Conservation (phyloP, 768 basidiomycete genomes). For the Lactarius tabidus region DNA sequence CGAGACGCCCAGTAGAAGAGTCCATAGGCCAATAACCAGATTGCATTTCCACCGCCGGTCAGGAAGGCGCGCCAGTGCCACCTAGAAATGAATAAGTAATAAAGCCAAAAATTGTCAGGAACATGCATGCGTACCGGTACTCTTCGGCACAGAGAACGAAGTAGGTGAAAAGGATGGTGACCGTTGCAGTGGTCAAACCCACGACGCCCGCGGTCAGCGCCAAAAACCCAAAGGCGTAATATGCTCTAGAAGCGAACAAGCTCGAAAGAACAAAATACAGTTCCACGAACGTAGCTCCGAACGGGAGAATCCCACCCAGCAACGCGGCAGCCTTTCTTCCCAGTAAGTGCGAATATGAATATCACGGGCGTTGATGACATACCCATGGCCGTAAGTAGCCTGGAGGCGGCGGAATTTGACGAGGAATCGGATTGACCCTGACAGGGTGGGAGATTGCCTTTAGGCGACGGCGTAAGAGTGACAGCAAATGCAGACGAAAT, state of each 20-base stretch:
- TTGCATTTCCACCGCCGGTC: conserved; percentile 85
- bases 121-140: conserved; percentile 56
- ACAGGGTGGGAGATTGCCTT: conserved; percentile 79
- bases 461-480: conserved; percentile 14
- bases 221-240: conserved; percentile 96
- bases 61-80: conserved; percentile 98
- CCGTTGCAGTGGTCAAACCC: conserved; percentile 83
- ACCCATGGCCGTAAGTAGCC: conserved; percentile 84
- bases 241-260: conserved; percentile 86
- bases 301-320: conserved; percentile 89
- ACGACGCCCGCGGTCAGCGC: conserved; percentile 83
- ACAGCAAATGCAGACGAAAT: neutral
- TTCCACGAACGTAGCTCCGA: conserved; percentile 94
- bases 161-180: conserved; percentile 85
- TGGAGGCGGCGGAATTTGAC: conserved; percentile 89
- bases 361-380: conserved; percentile 28
- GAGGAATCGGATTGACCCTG: conserved; percentile 86
- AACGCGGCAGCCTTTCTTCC: conserved; percentile 54
- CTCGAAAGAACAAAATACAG: conserved; percentile 89
- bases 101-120: neutral
- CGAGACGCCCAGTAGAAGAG: conserved; percentile 85
- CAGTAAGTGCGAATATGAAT: neutral
- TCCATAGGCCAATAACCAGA: conserved; percentile 89
- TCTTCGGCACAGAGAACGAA: conserved; percentile 93
- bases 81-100: conserved; percentile 36